Evolutionary conservation across 768 basidiomycete species (phyloP).

Genomic region (Termitomyces sp.): DNA sequence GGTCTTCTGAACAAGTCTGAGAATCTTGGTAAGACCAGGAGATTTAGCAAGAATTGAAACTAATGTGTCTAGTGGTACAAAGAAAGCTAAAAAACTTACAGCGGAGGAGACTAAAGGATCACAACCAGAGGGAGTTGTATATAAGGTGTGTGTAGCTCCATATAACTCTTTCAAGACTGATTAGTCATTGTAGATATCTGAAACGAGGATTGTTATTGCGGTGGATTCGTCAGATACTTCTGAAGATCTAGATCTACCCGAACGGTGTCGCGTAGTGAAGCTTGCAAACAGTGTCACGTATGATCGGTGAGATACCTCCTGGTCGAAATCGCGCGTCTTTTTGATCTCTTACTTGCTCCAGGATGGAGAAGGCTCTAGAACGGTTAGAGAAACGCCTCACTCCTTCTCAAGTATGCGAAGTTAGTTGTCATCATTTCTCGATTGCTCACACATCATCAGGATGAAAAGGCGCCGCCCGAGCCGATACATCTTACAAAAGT

Average conservation of each 20-base stretch:
- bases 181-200: conserved; percentile 55
- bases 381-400: conserved; percentile 49
- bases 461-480: conserved; percentile 40
- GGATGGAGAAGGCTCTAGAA: conserved; percentile 85
- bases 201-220: conserved; percentile 78
- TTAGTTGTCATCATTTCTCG: background rate
- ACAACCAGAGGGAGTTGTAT: conserved; percentile 78
- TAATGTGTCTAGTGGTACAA: conserved; percentile 41
- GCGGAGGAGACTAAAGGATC: conserved; percentile 34
- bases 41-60: conserved; percentile 87
- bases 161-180: background rate
- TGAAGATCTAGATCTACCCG: conserved; percentile 76
- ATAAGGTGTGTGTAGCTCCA: conserved; percentile 49
- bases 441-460: conserved; percentile 14
- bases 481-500: conserved; percentile 58
- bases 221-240: conserved; percentile 61
- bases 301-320: conserved; percentile 52
- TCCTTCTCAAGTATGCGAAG: conserved; percentile 11
- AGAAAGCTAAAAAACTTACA: conserved; percentile 42
- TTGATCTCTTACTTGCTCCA: conserved; percentile 22
- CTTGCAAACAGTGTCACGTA: conserved; percentile 91
- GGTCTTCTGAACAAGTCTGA: conserved; percentile 7
- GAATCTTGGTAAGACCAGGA: conserved; percentile 55
- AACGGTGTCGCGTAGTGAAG: conserved; percentile 82
- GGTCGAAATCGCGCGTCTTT: background rate